These are phyloP conservation scores for Plasmodium yoelii DNA, from an alignment of 169 alveolate species.

Conservation along the genomic window DNA sequence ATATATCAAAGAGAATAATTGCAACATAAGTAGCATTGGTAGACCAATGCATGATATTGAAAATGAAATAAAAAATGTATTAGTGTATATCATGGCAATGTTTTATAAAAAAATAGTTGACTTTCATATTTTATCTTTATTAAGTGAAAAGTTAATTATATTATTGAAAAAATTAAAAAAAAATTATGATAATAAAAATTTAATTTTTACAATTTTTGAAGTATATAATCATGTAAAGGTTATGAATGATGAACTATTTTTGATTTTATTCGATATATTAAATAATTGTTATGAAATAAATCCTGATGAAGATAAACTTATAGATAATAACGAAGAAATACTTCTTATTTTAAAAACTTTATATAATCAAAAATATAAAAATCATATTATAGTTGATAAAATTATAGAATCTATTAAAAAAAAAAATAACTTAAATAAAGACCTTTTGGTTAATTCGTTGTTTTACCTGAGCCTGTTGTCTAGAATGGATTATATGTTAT, in stretches of 20 bases:
- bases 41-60: conserved; percentile 6
- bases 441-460: conserved; percentile 27
- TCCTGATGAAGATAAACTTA: background rate
- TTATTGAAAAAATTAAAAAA: conserved; percentile 8
- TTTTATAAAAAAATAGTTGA: conserved; percentile 33
- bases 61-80: conserved; percentile 15
- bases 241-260: conserved; percentile 47
- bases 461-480: conserved; percentile 33
- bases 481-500: conserved; percentile 4
- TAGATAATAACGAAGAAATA: conserved; percentile 23
- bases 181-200: conserved; percentile 11
- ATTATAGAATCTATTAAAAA: conserved; percentile 20
- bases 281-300: conserved; percentile 13
- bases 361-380: conserved; percentile 44
- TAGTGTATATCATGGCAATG: conserved; percentile 39
- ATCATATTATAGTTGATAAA: conserved; percentile 36
- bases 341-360: conserved; percentile 18
- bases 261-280: conserved; percentile 18
- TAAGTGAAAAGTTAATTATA: conserved; percentile 34
- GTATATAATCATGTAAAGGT: conserved; percentile 48
- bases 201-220: conserved; percentile 19
- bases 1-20: background rate
- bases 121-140: conserved; percentile 13
- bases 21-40: background rate
- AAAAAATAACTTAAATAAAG: conserved; percentile 7